Evolutionary conservation across 2,329 filamentous ascomycete genomes (phyloP).

Genomic region (Lecanoromycetidae sp.): DNA sequence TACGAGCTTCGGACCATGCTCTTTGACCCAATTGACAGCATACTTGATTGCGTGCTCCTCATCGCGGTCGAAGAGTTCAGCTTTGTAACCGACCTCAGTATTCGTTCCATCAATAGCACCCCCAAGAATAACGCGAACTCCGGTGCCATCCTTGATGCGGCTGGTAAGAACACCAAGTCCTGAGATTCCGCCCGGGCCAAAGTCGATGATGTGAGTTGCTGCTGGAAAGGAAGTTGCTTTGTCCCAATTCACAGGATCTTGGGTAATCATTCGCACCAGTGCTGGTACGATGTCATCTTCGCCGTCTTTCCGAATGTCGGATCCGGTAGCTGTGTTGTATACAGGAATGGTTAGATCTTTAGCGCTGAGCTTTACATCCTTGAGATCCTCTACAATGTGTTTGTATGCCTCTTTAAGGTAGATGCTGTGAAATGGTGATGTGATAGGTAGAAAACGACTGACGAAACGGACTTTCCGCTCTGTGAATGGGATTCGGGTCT

Average conservation of each 20-base stretch:
- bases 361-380: slow-evolving; percentile 63
- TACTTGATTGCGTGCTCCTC: slow-evolving; percentile 90
- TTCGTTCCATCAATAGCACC: slow-evolving; percentile 87
- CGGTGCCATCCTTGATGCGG: slow-evolving; percentile 97
- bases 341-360: slow-evolving; percentile 70
- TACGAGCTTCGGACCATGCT: slow-evolving; percentile 83
- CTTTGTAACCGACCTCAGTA: slow-evolving; percentile 89
- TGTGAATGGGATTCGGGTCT: slow-evolving; percentile 86
- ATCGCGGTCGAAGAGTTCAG: slow-evolving; percentile 92
- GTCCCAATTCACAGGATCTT: slow-evolving; percentile 92
- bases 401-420: slow-evolving; percentile 74
- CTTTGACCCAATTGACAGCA: slow-evolving; percentile 94
- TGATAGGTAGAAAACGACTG: slow-evolving; percentile 94
- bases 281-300: slow-evolving; percentile 72
- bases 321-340: slow-evolving; percentile 78
- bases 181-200: slow-evolving; percentile 92
- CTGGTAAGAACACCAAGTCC: slow-evolving; percentile 92
- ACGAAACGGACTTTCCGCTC: slow-evolving; percentile 94
- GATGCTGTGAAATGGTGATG: slow-evolving; percentile 94
- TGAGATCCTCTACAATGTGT: slow-evolving; percentile 76
- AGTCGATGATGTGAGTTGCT: slow-evolving; percentile 91
- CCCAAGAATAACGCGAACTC: slow-evolving; percentile 88
- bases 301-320: slow-evolving; percentile 62
- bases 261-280: slow-evolving; percentile 84
- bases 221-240: slow-evolving; percentile 79